Percentiles rank a stretch among this genome's conserved stretches.
Evolutionary conservation across 2,329 filamentous ascomycete genomes (phyloP).

Genomic region (Tolypocladium capitatum): DNA sequence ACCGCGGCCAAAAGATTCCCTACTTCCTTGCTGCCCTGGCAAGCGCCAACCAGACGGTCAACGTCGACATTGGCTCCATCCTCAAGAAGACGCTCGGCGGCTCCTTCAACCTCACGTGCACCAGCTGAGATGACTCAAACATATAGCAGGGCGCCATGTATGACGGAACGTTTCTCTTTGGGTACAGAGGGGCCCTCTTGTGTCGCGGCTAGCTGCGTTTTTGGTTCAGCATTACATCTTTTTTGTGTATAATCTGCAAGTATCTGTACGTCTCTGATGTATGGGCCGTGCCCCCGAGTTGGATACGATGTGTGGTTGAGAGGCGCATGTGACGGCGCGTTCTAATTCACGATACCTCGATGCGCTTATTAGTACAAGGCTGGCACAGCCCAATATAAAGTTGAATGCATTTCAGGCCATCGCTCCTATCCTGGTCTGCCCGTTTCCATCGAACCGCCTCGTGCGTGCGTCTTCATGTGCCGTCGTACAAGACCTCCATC

Average conservation of each 20-base stretch:
- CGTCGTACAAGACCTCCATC: background rate
- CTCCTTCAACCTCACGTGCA: slow-evolving; percentile 14
- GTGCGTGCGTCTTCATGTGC: background rate
- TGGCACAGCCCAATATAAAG: slow-evolving; percentile 8
- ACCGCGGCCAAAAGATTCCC: slow-evolving; percentile 35
- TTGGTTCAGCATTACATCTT: background rate
- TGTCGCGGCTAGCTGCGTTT: background rate
- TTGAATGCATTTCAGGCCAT: slow-evolving; percentile 3
- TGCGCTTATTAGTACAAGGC: slow-evolving; percentile 7
- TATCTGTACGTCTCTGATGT: background rate
- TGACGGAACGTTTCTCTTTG: background rate
- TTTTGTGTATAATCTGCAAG: background rate
- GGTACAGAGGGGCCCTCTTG: background rate
- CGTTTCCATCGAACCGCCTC: background rate
- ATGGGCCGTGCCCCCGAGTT: background rate
- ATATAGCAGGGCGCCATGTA: background rate
- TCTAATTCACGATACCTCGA: slow-evolving; percentile 19
- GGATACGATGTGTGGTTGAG: background rate
- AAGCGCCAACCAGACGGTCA: slow-evolving; percentile 34
- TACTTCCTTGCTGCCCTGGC: slow-evolving; percentile 45
- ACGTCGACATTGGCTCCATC: slow-evolving; percentile 36
- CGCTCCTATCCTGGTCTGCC: background rate
- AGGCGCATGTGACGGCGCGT: slow-evolving; percentile 9
- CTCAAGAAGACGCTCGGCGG: slow-evolving; percentile 19
- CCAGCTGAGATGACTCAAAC: background rate